Evolutionary conservation across 2,329 filamentous ascomycete genomes (phyloP), one percentile per base, ranked within the genome.

Genomic region (Ophiocordyceps camponoti-floridani): DNA sequence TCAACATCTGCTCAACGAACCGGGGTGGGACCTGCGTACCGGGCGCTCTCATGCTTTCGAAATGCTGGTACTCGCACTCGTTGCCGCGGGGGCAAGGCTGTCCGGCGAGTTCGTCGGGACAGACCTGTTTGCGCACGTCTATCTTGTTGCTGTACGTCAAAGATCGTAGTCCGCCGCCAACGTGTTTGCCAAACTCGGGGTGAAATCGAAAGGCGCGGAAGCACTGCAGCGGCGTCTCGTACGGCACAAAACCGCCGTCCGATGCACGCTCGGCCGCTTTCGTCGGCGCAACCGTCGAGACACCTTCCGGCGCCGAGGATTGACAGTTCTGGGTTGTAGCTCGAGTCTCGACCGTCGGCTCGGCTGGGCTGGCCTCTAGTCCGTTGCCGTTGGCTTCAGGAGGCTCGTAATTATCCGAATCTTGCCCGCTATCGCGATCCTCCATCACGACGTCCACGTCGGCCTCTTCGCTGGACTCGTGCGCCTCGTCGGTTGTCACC

Each of bases 131-230:
- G 48, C 76, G 70, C 23, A 79, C 70, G 58, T 95, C 79, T 62
- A 98, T 94, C 53, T 79, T 81, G 62, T 94, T 84, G 65, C 85
- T 95, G 65, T 89, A 96, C 40, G 88, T 96, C 67, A 93, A 71
- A 50, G 91, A 96, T 57, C 82, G 80, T 57, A 87, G 81, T 40
- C 89, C 89, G 49, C 80, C 82, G 46, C 75, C 59, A 46, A 94
- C 78, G 46, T 75, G 67, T 43, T 81, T 62, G 51, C 70, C 67
- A 63, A 79, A 96, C 44, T 75, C 69, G 30, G 85, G 84, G 58
- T 96, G 88, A 58, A 89, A 95, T 53, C 89, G 85, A 63, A 84
- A 98, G 35, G 84, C 82, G 59, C 79, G 85, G 62, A 96, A 95
- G 53, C 75, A 74, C 52, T 75, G 77, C 48, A 98, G 69, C 30